Base-by-base conservation (phyloP, 768 basidiomycete genomes). In the Cytidiella melzeri region DNA sequence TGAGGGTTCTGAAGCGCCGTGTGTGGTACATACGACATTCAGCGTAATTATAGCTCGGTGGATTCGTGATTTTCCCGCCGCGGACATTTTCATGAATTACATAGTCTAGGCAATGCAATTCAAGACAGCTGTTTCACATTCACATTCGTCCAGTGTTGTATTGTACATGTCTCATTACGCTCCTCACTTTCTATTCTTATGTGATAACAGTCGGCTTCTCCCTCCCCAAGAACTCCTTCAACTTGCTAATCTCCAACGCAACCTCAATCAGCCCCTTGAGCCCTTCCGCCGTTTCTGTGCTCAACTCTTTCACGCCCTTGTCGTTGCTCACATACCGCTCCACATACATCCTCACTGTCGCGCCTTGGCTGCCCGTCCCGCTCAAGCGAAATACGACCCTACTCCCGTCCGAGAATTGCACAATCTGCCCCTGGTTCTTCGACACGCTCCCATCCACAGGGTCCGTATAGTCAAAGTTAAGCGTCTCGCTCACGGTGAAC, bases 191-290 rank as follows among this genome's bases (percentile, higher is more conserved):
- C n/a, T n/a, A n/a, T n/a, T n/a, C n/a, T 55, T 60, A 64, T 48
- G 95, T 99, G 66, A 99, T 97, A 55, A 99, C 96, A 43, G 93
- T 95, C 36, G 96, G 96, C 73, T 92, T 75, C 45, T 95, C 87
- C 58, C 91, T 72, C 24, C 86, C 84, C 57, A 95, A 75, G 72
- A 85, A 91, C 64, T 88, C 77, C 66, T 84, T 84, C 70, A 99
- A 71, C 67, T 88, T 85, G 71, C 83, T 84, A 43, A 94, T 73
- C 60, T 81, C 76, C 51, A 98, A 68, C 28, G 96, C 96, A 48
- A 96, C 93, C 64, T 97, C 94, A 62, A 98, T 99, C 56, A 99
- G 73, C 18, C 92, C 92, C 72, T 92, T 83, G 61, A 98, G 72
- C 7, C 96, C 96, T 56, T 93, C 87, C 40, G 87, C 85, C 18